A percentile compares a stretch with the other conserved stretches of the same genome.
These are phyloP conservation scores for Rhizopus microsporus DNA, from an alignment of 371 early-diverging fungal species.

Conservation along the genomic window DNA sequence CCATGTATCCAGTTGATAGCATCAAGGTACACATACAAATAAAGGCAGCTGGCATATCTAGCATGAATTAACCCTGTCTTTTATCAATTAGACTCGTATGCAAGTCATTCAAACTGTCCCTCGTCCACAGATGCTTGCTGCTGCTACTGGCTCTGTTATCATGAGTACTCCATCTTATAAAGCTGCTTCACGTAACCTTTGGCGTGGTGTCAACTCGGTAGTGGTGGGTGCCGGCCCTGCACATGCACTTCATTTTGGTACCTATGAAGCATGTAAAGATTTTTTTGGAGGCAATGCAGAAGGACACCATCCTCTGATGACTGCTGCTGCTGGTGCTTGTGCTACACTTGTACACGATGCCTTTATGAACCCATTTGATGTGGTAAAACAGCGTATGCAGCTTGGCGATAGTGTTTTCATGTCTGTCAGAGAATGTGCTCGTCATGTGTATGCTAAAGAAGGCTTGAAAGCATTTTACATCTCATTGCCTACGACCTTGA, in stretches of 20 bases:
- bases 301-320: constrained; percentile 59
- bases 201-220: constrained; percentile 89
- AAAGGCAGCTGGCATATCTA: constrained; percentile 1
- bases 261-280: constrained; percentile 86
- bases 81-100: constrained; percentile 76
- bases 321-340: constrained; percentile 81
- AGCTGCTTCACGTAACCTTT: constrained; percentile 57
- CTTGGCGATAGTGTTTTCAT: constrained; percentile 64
- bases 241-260: constrained; percentile 92
- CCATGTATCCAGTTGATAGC: constrained; percentile 92
- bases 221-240: constrained; percentile 92
- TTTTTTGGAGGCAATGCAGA: constrained; percentile 60
- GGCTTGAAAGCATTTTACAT: constrained; percentile 87
- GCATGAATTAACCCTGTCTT: constrained; percentile 10
- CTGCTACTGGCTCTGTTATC: constrained; percentile 4
- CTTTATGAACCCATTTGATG: constrained; percentile 92
- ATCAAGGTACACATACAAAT: constrained; percentile 71
- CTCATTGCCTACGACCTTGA: constrained; percentile 88
- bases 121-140: constrained; percentile 13
- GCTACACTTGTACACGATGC: constrained; percentile 85
- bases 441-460: constrained; percentile 65
- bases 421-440: constrained; percentile 68
- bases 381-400: constrained; percentile 95
- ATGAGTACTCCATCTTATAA: constrained; percentile 2
- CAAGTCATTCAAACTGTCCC: constrained; percentile 63